Conservation (phyloP, 805 yeast genomes). For the Yamadazyma endophytica region DNA sequence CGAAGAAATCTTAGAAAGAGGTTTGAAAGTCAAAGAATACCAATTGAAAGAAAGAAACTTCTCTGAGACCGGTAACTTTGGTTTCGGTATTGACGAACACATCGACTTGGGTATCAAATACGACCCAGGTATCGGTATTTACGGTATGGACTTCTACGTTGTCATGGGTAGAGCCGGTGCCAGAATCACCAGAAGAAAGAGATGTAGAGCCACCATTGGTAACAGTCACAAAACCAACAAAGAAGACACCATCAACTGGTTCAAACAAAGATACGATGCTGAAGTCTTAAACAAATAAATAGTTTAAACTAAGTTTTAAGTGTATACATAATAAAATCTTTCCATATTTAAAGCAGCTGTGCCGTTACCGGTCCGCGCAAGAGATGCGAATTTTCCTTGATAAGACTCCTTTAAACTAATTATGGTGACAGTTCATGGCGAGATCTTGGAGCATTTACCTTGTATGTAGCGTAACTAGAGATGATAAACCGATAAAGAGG, state of each 20-base stretch:
- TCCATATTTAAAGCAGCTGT: no score
- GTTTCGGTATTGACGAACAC: conserved; percentile 99
- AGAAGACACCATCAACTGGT: conserved; percentile 96
- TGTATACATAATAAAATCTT: conserved; percentile 8
- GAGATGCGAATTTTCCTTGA: no score
- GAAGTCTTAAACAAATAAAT: conserved; percentile 82
- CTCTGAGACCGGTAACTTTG: conserved; percentile 99
- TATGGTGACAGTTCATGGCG: conserved; percentile 28
- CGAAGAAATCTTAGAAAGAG: conserved; percentile 97
- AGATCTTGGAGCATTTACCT: conserved; percentile 34
- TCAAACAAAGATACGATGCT: conserved; percentile 99
- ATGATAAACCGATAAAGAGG: no score
- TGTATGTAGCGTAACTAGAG: no score
- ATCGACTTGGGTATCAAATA: conserved; percentile 99
- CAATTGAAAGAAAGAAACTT: conserved; percentile 93
- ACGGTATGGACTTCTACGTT: conserved; percentile 99
- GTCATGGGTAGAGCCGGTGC: conserved; percentile 99
- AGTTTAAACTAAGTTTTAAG: conserved; percentile 8
- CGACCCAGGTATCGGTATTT: conserved; percentile 98
- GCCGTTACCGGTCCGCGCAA: no score
- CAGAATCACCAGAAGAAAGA: conserved; percentile 98
- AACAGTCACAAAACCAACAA: conserved; percentile 86
- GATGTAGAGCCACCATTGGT: conserved; percentile 85
- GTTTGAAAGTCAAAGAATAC: conserved; percentile 99
- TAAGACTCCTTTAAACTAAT: no score